These are phyloP conservation scores for Mycena vitilis DNA, from an alignment of 768 basidiomycete species.

Conservation along the genomic window DNA sequence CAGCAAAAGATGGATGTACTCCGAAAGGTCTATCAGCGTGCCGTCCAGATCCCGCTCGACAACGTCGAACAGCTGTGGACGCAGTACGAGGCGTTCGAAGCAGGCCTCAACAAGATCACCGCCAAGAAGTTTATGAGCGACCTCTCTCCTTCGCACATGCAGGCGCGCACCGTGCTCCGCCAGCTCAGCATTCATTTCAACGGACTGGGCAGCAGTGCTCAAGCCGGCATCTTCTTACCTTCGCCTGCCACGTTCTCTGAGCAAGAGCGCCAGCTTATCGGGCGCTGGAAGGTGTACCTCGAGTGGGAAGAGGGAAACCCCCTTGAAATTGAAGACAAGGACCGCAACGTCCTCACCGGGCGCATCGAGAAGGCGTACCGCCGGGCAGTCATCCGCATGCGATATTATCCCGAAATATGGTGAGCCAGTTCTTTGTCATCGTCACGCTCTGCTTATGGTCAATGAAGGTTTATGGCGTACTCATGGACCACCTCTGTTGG, in stretches of 20 bases:
- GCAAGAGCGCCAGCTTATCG: conserved; percentile 79
- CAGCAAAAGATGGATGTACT: conserved; percentile 95
- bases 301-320: conserved; percentile 98
- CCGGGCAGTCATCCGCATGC: conserved; percentile 91
- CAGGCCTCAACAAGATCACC: conserved; percentile 87
- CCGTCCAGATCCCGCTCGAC: conserved; percentile 93
- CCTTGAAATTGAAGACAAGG: conserved; percentile 89
- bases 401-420: conserved; percentile 97
- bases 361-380: conserved; percentile 87
- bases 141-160: conserved; percentile 94
- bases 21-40: conserved; percentile 92
- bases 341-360: conserved; percentile 70
- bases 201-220: conserved; percentile 60
- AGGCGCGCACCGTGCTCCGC: conserved; percentile 89
- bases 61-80: conserved; percentile 95
- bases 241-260: conserved; percentile 78
- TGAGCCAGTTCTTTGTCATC: conserved; percentile 44
- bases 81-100: conserved; percentile 94
- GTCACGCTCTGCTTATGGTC: conserved; percentile 16
- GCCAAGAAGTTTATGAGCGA: conserved; percentile 97
- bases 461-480: conserved; percentile 90
- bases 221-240: conserved; percentile 71
- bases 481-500: conserved; percentile 81
- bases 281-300: conserved; percentile 90
- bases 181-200: conserved; percentile 80